Conservation (phyloP, 345 rosid genomes). For the Eutrema japonicum region DNA sequence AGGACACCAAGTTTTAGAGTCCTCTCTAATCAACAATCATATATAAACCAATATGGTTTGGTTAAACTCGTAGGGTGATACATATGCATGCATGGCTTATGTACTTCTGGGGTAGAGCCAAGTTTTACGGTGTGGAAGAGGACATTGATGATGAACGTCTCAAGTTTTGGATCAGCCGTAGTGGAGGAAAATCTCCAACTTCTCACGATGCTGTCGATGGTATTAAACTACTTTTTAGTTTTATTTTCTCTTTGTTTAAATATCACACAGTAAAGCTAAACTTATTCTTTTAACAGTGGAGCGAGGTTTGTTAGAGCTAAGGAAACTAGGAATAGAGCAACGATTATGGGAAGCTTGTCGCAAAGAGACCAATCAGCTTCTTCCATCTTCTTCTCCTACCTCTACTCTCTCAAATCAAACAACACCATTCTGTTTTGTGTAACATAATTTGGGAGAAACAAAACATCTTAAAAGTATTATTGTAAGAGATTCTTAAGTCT, state of each 20-base stretch:
- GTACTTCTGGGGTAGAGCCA: constrained; percentile 88
- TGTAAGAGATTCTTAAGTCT: constrained; percentile 10
- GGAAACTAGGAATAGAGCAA: constrained; percentile 85
- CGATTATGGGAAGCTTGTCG: constrained; percentile 94
- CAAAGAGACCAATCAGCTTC: constrained; percentile 56
- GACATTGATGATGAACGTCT: constrained; percentile 84
- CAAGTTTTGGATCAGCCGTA: constrained; percentile 69
- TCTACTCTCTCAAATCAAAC: constrained; percentile 32
- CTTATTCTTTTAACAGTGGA: constrained; percentile 54
- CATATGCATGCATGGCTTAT: constrained; percentile 71
- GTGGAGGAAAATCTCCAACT: constrained; percentile 54
- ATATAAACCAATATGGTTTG: neutral
- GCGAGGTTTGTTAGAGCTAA: constrained; percentile 73
- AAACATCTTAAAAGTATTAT: neutral
- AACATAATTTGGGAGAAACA: constrained; percentile 1
- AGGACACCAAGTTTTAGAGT: too few relatives aligned
- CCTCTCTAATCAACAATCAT: neutral
- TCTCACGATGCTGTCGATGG: constrained; percentile 82
- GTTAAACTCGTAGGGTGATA: neutral
- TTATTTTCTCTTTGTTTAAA: neutral
- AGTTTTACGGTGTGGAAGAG: constrained; percentile 69
- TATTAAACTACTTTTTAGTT: constrained; percentile 32
- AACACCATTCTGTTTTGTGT: neutral
- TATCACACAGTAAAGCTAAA: neutral
- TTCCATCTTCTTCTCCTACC: constrained; percentile 36